Conservation (phyloP, 2,329 filamentous ascomycete species). For the Penicillium expansum region DNA sequence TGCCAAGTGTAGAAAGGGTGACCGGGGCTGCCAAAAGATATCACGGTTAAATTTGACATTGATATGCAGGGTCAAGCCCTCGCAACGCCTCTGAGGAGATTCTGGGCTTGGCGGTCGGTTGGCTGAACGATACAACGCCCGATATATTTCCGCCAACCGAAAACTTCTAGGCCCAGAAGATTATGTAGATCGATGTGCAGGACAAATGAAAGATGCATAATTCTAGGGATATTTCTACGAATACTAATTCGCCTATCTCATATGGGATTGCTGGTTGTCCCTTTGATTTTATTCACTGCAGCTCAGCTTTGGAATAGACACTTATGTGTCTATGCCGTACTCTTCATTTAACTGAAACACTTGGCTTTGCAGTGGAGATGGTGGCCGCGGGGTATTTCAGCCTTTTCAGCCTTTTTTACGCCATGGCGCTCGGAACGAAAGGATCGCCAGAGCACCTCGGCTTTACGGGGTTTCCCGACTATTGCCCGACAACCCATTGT, state of each 20-base stretch:
- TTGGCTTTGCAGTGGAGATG: slow-evolving; percentile 15
- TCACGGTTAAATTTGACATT: neutral
- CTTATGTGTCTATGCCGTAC: neutral
- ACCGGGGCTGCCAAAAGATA: neutral
- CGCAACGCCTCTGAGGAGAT: neutral
- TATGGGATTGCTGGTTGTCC: neutral
- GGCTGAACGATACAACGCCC: neutral
- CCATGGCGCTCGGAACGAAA: slow-evolving; percentile 20
- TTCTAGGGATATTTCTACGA: neutral
- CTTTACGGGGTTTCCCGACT: slow-evolving; percentile 6
- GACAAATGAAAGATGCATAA: neutral
- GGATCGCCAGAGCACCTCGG: slow-evolving; percentile 20
- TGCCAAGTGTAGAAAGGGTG: neutral
- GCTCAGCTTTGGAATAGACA: neutral
- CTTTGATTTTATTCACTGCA: neutral
- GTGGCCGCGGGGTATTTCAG: slow-evolving; percentile 17
- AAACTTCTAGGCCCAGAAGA: neutral
- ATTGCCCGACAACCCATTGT: slow-evolving; percentile 9
- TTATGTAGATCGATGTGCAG: neutral
- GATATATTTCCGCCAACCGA: slow-evolving; percentile 1
- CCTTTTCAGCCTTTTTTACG: slow-evolving; percentile 14
- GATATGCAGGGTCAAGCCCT: neutral
- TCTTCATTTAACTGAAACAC: neutral
- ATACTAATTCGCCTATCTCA: neutral
- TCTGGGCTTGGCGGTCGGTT: neutral